Conservation (phyloP, 371 early-diverging fungal genomes). For the Apophysomyces variabilis region DNA sequence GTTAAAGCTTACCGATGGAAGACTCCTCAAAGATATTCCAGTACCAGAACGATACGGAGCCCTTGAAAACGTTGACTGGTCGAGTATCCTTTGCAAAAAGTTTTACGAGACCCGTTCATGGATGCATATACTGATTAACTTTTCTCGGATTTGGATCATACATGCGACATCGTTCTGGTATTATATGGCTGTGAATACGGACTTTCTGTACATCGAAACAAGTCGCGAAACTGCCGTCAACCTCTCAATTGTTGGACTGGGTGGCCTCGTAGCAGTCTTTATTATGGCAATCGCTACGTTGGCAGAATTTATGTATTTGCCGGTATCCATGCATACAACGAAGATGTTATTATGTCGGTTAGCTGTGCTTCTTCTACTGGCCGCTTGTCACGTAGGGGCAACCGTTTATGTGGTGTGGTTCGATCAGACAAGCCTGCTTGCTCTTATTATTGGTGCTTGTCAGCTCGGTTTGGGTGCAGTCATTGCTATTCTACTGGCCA, state of each 20-base stretch:
- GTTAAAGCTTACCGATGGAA: slow-evolving; percentile 60
- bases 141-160: slow-evolving; percentile 87
- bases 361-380: slow-evolving; percentile 58
- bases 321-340: slow-evolving; percentile 52
- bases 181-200: slow-evolving; percentile 75
- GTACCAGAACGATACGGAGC: slow-evolving; percentile 63
- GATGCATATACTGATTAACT: slow-evolving; percentile 83
- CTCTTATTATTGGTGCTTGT: slow-evolving; percentile 62
- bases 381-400: slow-evolving; percentile 67
- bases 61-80: slow-evolving; percentile 72
- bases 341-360: slow-evolving; percentile 65
- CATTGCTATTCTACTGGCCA: slow-evolving; percentile 64
- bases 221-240: slow-evolving; percentile 51
- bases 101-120: slow-evolving; percentile 86
- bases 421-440: slow-evolving; percentile 39
- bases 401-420: slow-evolving; percentile 61
- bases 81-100: slow-evolving; percentile 74
- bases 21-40: slow-evolving; percentile 65
- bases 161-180: slow-evolving; percentile 83
- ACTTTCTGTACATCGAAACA: slow-evolving; percentile 61
- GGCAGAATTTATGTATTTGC: slow-evolving; percentile 75
- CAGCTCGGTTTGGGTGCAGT: slow-evolving; percentile 73
- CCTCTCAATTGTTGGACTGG: slow-evolving; percentile 69
- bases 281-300: slow-evolving; percentile 68
- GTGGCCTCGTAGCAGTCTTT: slow-evolving; percentile 74